Conservation (phyloP, 75 land plant genomes). For the Gnetum montanum region DNA sequence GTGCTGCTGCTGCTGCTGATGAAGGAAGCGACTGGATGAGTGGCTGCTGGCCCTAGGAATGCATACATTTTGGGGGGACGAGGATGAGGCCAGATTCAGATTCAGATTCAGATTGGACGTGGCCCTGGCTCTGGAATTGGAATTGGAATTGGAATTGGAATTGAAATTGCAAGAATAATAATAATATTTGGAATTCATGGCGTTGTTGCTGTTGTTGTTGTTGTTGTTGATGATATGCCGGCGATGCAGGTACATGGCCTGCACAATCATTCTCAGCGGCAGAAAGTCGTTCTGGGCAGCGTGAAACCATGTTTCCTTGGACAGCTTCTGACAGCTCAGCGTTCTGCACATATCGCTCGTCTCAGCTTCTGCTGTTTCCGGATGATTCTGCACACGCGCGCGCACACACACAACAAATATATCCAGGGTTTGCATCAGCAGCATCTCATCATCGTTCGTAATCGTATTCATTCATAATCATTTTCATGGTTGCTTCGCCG, state of each 20-base stretch:
- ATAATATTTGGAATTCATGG: background rate
- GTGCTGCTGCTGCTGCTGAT: too few species aligned
- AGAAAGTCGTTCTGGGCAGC: slow-evolving; percentile 35
- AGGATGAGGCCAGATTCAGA: background rate
- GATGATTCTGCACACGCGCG: slow-evolving; percentile 20
- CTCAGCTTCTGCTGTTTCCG: slow-evolving; percentile 12
- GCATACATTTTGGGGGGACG: background rate
- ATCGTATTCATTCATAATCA: too few species aligned
- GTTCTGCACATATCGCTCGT: slow-evolving; percentile 14
- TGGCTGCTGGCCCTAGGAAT: background rate
- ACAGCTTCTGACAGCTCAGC: slow-evolving; percentile 32
- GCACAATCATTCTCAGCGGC: slow-evolving; percentile 40
- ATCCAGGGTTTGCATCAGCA: too few species aligned
- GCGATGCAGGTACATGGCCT: slow-evolving; percentile 38
- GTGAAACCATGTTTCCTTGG: slow-evolving; percentile 24
- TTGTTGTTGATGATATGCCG: slow-evolving; percentile 12
- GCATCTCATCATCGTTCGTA: too few species aligned
- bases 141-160: background rate
- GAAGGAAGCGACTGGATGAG: too few species aligned
- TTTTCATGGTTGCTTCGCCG: too few species aligned
- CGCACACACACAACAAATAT: background rate
- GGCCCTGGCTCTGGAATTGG: background rate
- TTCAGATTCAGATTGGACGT: background rate
- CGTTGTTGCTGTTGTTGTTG: background rate
- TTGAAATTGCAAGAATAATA: background rate